These are phyloP conservation scores for Saprolegnia parasitica DNA, from an alignment of 352 stramenopile species.

Conservation along the genomic window DNA sequence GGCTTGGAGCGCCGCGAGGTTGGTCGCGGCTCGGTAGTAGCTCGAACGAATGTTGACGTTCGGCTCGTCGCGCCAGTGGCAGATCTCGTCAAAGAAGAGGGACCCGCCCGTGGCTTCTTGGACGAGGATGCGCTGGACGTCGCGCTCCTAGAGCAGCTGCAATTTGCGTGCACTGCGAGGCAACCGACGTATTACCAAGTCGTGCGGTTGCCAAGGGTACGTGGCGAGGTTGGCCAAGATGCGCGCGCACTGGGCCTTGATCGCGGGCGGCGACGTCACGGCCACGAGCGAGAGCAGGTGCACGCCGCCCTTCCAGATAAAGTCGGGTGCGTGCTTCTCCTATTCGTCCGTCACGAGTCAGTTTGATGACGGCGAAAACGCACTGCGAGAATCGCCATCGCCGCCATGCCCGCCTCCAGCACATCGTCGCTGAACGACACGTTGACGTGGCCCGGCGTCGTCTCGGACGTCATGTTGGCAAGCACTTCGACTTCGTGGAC, in stretches of 20 bases:
- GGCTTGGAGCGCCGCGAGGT: conserved; percentile 39
- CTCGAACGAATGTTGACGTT: conserved; percentile 75
- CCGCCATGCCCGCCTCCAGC: conserved; percentile 58
- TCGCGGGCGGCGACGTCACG: conserved; percentile 5
- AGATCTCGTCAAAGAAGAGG: conserved; percentile 39
- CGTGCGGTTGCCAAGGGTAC: background rate
- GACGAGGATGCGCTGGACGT: conserved; percentile 49
- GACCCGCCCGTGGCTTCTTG: conserved; percentile 42
- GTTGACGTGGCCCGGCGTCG: conserved; percentile 70
- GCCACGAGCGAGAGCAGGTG: conserved; percentile 16
- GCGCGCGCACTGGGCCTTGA: conserved; percentile 54
- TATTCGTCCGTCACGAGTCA: background rate
- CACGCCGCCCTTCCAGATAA: conserved; percentile 21
- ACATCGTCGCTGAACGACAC: conserved; percentile 65
- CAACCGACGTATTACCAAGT: background rate
- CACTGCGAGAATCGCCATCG: conserved; percentile 57
- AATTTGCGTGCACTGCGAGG: background rate
- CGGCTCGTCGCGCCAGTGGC: conserved; percentile 37
- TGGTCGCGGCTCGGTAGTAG: conserved; percentile 63
- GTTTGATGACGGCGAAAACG: background rate
- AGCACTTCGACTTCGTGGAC: conserved; percentile 77
- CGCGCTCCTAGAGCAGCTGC: conserved; percentile 32
- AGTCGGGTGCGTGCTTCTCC: conserved; percentile 10
- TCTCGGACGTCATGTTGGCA: conserved; percentile 59
- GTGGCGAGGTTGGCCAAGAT: conserved; percentile 70